A percentile compares a stretch with the other conserved stretches of the same genome.
Evolutionary conservation across 2,329 filamentous ascomycete genomes (phyloP).

Genomic region (Cladosporium velox): DNA sequence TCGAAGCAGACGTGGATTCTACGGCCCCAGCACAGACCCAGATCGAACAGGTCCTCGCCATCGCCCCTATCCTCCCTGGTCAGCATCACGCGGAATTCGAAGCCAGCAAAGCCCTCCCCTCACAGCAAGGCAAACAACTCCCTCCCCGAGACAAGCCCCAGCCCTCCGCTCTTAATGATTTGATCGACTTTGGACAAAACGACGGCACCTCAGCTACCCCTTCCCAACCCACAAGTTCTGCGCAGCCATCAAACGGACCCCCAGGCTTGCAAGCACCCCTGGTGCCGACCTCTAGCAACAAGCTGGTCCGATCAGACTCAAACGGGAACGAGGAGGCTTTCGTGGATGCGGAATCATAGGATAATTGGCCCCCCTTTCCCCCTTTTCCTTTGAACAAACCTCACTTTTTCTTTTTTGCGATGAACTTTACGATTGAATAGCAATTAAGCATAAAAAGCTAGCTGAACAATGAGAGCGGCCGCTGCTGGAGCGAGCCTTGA

Average conservation of each 20-base stretch:
- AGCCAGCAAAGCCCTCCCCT: slow-evolving; percentile 21
- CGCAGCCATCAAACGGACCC: slow-evolving; percentile 12
- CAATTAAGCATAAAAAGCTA: slow-evolving; percentile 5
- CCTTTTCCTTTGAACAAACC: not conserved
- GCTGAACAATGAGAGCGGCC: slow-evolving; percentile 11
- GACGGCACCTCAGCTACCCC: slow-evolving; percentile 30
- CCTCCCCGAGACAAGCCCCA: slow-evolving; percentile 14
- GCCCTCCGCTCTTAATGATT: slow-evolving; percentile 36
- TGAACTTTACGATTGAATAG: slow-evolving; percentile 7
- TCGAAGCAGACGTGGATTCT: slow-evolving; percentile 76
- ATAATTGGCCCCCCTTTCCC: not conserved
- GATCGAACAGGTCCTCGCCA: slow-evolving; percentile 78
- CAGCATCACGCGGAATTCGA: slow-evolving; percentile 24
- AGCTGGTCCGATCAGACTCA: slow-evolving; percentile 42
- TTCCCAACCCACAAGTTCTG: slow-evolving; percentile 24
- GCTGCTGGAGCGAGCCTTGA: slow-evolving; percentile 12
- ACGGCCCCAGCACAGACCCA: slow-evolving; percentile 65
- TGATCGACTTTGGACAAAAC: slow-evolving; percentile 61
- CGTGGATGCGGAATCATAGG: slow-evolving; percentile 46
- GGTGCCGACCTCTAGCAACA: slow-evolving; percentile 22
- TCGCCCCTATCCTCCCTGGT: slow-evolving; percentile 74
- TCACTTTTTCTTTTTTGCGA: slow-evolving; percentile 5
- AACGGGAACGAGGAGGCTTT: slow-evolving; percentile 50
- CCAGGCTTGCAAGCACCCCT: slow-evolving; percentile 25
- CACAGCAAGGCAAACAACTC: slow-evolving; percentile 25